Conservation (phyloP, 1,284 basidiomycete species). For the Omphalotus olearius region DNA sequence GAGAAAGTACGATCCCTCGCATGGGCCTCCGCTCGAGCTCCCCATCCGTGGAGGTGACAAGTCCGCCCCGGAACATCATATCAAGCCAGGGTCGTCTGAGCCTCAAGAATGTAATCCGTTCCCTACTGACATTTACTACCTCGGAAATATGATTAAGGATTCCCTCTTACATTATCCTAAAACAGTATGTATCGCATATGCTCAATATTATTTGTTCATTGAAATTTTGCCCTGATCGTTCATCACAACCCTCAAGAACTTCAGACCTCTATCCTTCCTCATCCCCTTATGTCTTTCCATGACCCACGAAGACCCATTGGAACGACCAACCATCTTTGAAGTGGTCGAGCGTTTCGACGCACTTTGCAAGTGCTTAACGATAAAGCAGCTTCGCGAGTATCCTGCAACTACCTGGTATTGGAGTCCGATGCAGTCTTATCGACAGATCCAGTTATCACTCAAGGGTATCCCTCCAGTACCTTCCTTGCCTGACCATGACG, state of each 20-base stretch:
- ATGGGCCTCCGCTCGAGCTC: not conserved
- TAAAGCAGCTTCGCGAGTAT: too few relatives aligned
- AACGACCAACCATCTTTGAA: conserved; percentile 31
- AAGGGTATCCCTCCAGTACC: too few relatives aligned
- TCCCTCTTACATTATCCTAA: not conserved
- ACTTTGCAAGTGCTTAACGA: conserved; percentile 19
- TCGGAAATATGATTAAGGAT: conserved; percentile 27
- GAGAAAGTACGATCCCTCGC: conserved; percentile 7
- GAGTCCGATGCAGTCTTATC: too few relatives aligned
- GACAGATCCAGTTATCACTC: too few relatives aligned
- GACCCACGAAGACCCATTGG: conserved; percentile 26
- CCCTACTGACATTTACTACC: conserved; percentile 31
- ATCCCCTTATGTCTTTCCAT: conserved; percentile 26
- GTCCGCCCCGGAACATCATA: conserved; percentile 19
- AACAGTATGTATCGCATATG: conserved; percentile 25
- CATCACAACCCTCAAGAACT: not conserved
- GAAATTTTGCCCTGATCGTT: not conserved
- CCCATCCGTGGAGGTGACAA: conserved; percentile 3
- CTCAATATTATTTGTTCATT: not conserved
- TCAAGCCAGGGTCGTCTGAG: conserved; percentile 9
- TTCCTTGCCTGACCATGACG: too few relatives aligned
- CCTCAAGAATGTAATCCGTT: conserved; percentile 27
- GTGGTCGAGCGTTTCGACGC: conserved; percentile 26
- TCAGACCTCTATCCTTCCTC: conserved; percentile 19
- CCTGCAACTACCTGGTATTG: too few relatives aligned